phyloP scores from a whole-genome alignment of 108 stramenopile species.

The Bacterosira constricta region DNA sequence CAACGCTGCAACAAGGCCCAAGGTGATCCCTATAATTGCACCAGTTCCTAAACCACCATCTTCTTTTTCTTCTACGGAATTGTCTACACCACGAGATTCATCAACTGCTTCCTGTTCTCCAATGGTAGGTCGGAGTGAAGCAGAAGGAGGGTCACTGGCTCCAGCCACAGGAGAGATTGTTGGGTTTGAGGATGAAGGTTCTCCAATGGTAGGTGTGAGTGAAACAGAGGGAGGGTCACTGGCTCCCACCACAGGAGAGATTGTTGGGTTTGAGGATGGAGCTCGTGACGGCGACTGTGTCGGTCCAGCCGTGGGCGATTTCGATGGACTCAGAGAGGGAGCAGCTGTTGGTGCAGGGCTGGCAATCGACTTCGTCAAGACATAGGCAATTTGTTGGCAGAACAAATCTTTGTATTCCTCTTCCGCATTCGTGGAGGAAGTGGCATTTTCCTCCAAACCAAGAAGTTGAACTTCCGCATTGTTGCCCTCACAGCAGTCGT shows the following conservation, averaged over 20 bases:
- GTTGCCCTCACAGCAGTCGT: conserved; percentile 4
- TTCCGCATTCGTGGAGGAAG: not conserved
- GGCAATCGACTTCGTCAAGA: not conserved
- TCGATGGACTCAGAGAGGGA: no score
- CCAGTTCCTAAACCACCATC: not conserved
- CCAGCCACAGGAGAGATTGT: not conserved
- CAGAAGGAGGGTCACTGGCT: not conserved
- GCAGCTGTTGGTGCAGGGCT: not conserved
- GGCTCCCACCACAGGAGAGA: not conserved
- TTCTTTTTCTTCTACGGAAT: not conserved
- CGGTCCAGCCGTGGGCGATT: not conserved
- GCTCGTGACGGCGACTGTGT: not conserved
- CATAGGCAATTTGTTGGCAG: conserved; percentile 3
- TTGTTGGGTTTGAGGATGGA: no score
- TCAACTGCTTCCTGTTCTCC: not conserved
- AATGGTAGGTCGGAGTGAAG: not conserved
- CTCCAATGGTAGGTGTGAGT: not conserved
- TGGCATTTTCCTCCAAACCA: not conserved
- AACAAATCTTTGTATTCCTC: not conserved
- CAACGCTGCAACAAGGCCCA: not conserved
- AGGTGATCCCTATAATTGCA: not conserved
- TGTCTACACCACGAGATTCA: not conserved
- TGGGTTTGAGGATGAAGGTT: not conserved
- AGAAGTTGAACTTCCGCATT: not conserved
- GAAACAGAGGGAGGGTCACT: not conserved